Evolutionary conservation across 2,329 filamentous ascomycete genomes (phyloP), one percentile per base, ranked within the genome.

Genomic region (Pseudogymnoascus sp.): DNA sequence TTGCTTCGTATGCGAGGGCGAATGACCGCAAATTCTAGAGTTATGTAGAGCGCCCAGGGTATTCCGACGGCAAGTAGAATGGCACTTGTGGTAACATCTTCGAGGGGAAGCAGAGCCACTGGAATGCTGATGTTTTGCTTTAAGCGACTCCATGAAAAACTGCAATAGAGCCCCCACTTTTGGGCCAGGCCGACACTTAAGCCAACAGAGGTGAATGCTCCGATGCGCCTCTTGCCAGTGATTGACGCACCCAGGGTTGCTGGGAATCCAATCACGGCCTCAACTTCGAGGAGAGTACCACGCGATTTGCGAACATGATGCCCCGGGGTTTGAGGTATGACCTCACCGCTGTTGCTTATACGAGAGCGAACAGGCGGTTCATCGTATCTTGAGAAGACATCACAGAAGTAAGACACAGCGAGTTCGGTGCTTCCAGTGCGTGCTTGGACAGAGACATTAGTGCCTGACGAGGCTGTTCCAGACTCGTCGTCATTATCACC

Each of bases 21-120:
- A 33, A 77, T 71, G 46, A 73, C 71, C 2, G 74, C 75, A 65
- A 78, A 78, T 66, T 79, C 77, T 43, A 77, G 50, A 1, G 74
- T 72, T 31, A 74, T 72, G 61, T 79, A 79, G 10, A 72, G 66
- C 37, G 74, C 66, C 73, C 74, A 77, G 0, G 77, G 77, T 24
- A 76, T 67, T 19, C 75, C 65, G 10, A 76, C 69, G 6, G 73
- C 75, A 60, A 76, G 63, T 2, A 71, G 64, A 10, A 74, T 73
- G 41, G 75, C 69, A 56, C 76, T 74, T 22, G 67, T 68, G 43
- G 71, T 73, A 16, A 74, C 69, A n/a, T 71, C 59, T 4, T 73
- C 69, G 6, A 75, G 33, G 4, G 76, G 71, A 62, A 75, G 75
- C 35, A 79, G 37, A 11, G 70, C 67, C 35, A 79, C 72, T 6